Conservation (phyloP, 352 stramenopile genomes). For the Phytophthora colocasiae region DNA sequence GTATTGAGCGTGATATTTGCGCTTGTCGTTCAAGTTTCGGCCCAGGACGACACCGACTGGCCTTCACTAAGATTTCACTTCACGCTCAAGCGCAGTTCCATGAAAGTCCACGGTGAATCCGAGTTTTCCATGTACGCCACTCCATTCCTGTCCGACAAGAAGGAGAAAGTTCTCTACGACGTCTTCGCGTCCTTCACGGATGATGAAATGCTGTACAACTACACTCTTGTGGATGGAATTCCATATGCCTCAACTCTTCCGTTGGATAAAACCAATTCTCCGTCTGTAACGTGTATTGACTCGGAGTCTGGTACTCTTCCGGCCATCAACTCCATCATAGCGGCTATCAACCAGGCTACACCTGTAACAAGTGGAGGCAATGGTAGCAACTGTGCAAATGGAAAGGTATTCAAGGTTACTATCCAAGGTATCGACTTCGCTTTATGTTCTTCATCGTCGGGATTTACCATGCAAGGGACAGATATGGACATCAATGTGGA, state of each 20-base stretch:
- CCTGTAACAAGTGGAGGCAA: slow-evolving; percentile 5
- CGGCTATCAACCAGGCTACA: slow-evolving; percentile 11
- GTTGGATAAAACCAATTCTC: neutral
- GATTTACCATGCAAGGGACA: slow-evolving; percentile 17
- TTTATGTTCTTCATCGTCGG: slow-evolving; percentile 19
- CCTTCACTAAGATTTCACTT: slow-evolving; percentile 38
- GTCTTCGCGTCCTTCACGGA: slow-evolving; percentile 24
- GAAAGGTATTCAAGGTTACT: slow-evolving; percentile 13
- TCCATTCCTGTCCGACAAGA: slow-evolving; percentile 17
- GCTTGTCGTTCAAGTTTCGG: neutral
- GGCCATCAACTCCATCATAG: slow-evolving; percentile 17
- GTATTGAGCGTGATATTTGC: neutral
- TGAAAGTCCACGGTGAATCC: slow-evolving; percentile 37
- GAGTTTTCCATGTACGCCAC: slow-evolving; percentile 40
- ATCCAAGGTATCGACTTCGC: slow-evolving; percentile 9
- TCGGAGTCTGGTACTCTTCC: slow-evolving; percentile 14
- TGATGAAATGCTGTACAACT: slow-evolving; percentile 27
- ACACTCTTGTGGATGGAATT: slow-evolving; percentile 31
- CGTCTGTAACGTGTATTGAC: slow-evolving; percentile 22
- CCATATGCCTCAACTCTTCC: slow-evolving; percentile 23
- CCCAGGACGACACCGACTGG: neutral
- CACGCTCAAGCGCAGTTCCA: slow-evolving; percentile 41
- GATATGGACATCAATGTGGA: slow-evolving; percentile 27
- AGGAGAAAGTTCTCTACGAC: slow-evolving; percentile 35
- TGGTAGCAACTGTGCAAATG: neutral